Base-by-base conservation (phyloP, 805 yeast species). In the Starmera quercuum region DNA sequence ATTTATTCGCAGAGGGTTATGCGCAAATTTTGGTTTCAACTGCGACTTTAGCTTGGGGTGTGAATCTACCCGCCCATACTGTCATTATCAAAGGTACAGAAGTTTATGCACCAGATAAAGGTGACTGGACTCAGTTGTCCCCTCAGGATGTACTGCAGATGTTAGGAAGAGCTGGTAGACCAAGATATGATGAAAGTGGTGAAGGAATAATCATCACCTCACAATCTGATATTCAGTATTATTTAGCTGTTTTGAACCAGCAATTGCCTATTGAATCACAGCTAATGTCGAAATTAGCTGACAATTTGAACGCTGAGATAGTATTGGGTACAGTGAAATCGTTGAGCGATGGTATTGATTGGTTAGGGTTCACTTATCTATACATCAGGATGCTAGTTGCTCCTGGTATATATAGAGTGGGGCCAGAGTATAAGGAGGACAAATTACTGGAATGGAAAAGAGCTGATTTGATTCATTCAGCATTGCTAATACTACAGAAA, bases 101-200 rank as follows among this genome's bases (percentile, higher is more conserved):
- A 49, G 78, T 87, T 0, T 92, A 94, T 49, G 82, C 92, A 5
- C 97, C 99, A 0, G 92, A 83, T 42, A 74, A 73, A 41, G 95
- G 97, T 35, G 61, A 73, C 6, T 90, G 97, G 97, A 76, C 76
- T 2, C 92, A 84, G 49, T 61, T 90, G n/a, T 80, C 95, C 0
- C 94, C 97, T 0, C 98, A 90, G 49, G 97, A 92, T 59, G 81
- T 90, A 25, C 57, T 90, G 8, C 98, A 90, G 59, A 90, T 90
- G 97, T 66, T 90, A n/a, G 97, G 97, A 24, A 75, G 97, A 63
- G 97, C 97, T 14, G 97, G 97, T 46, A 72, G 98, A 58, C 98
- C 98, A 0, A 68, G 96, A 34, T 92, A 82, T 58, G 98, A 90
- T 56, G 76, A 77, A 13, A 74, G 77, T 48, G 98, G 98, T 48